A percentile compares a stretch with the other conserved stretches of the same genome.
Conservation (phyloP, 169 alveolate species). For the Plasmodium inui region DNA sequence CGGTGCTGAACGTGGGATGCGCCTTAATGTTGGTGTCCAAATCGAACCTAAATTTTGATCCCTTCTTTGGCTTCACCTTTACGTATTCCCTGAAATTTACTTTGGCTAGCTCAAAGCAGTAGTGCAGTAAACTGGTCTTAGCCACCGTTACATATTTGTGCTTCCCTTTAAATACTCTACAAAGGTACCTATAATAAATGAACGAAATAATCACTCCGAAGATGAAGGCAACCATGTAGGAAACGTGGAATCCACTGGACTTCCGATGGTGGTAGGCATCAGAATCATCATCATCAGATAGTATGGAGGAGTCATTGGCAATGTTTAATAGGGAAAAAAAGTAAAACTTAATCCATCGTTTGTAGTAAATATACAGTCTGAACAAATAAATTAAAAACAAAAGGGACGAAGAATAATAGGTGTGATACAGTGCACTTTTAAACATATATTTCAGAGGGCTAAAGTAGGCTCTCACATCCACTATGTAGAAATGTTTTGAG, state of each 20-base stretch:
- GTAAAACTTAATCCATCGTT: background rate
- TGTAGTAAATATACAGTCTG: conserved; percentile 23
- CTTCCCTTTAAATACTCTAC: conserved; percentile 10
- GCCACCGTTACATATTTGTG: conserved; percentile 2
- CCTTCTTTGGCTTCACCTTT: conserved; percentile 22
- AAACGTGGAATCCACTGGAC: background rate
- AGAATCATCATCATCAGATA: background rate
- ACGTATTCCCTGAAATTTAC: conserved; percentile 17
- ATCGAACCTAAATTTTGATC: conserved; percentile 27
- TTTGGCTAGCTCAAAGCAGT: conserved; percentile 61
- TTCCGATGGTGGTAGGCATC: background rate
- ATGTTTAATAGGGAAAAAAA: conserved; percentile 11
- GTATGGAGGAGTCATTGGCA: background rate
- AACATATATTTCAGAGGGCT: conserved; percentile 37
- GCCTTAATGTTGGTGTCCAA: conserved; percentile 4
- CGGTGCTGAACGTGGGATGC: background rate
- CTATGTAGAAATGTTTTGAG: conserved; percentile 32
- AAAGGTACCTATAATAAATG: conserved; percentile 19
- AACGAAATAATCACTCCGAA: conserved; percentile 18
- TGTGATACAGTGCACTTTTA: conserved; percentile 33
- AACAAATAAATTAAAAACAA: conserved; percentile 27
- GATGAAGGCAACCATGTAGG: conserved; percentile 13
- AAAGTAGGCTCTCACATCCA: conserved; percentile 34
- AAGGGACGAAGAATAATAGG: conserved; percentile 15
- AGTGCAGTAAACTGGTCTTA: conserved; percentile 14